phyloP scores from a whole-genome alignment of 345 rosid species.

The Cardamine chenopodiifolia region DNA sequence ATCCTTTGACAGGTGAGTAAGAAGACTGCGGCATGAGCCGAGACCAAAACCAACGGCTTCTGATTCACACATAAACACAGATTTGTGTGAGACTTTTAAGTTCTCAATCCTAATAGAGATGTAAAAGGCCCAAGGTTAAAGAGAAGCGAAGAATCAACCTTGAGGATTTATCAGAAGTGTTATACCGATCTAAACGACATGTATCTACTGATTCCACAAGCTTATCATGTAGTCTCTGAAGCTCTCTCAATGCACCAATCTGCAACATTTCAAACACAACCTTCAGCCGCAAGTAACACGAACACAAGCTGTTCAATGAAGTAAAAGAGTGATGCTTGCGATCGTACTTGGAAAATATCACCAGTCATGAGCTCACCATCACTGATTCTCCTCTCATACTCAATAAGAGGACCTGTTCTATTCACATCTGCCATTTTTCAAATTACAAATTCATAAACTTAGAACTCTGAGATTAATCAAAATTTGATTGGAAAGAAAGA shows the following conservation, averaged over 20 bases:
- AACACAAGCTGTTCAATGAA: neutral
- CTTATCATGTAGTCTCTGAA: conserved; percentile 88
- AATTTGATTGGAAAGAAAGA: neutral
- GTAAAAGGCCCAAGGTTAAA: neutral
- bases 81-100: neutral
- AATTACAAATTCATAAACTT: conserved; percentile 13
- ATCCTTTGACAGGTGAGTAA: conserved; percentile 81
- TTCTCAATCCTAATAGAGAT: conserved; percentile 13
- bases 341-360: conserved; percentile 77
- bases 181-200: conserved; percentile 87
- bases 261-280: conserved; percentile 40
- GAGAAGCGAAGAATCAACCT: conserved; percentile 53
- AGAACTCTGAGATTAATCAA: neutral
- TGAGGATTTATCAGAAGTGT: conserved; percentile 72
- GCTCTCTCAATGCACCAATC: conserved; percentile 80
- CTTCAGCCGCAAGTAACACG: conserved; percentile 18
- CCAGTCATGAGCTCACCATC: conserved; percentile 86
- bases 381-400: conserved; percentile 80
- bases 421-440: conserved; percentile 52
- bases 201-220: conserved; percentile 77
- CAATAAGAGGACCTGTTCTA: conserved; percentile 79
- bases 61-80: conserved; percentile 38
- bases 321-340: neutral
- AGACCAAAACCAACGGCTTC: conserved; percentile 98
- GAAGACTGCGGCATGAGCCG: conserved; percentile 77